Percentiles rank a stretch among this genome's conserved stretches.
These are phyloP conservation scores for Polyplosphaeria fusca DNA, from an alignment of 495 filamentous ascomycete species.

Conservation along the genomic window DNA sequence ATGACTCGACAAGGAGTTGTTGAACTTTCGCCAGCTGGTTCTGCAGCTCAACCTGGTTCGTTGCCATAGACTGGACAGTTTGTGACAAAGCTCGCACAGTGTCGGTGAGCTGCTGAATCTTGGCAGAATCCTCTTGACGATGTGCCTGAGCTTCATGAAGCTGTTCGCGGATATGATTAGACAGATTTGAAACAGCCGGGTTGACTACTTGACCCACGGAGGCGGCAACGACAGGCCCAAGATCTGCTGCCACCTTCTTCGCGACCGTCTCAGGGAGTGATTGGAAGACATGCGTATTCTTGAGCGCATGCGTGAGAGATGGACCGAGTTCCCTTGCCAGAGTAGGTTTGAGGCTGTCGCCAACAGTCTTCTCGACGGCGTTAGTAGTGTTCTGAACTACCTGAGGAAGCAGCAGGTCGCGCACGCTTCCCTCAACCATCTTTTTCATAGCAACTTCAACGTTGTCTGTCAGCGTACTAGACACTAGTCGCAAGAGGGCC, in stretches of 20 bases:
- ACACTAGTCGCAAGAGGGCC: slow-evolving; percentile 80
- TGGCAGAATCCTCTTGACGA: slow-evolving; percentile 64
- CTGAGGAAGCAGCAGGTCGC: slow-evolving; percentile 45
- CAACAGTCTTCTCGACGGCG: slow-evolving; percentile 60
- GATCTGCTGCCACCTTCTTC: slow-evolving; percentile 58
- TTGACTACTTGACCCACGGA: slow-evolving; percentile 59
- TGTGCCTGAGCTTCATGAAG: slow-evolving; percentile 65
- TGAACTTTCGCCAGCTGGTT: slow-evolving; percentile 17
- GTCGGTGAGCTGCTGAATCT: slow-evolving; percentile 78
- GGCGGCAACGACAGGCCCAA: slow-evolving; percentile 66
- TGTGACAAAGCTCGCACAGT: slow-evolving; percentile 68
- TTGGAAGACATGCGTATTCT: slow-evolving; percentile 66
- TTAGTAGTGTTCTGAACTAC: slow-evolving; percentile 46
- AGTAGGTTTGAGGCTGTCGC: slow-evolving; percentile 54
- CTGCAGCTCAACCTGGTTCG: slow-evolving; percentile 56
- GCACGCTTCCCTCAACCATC: slow-evolving; percentile 25
- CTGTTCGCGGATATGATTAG: slow-evolving; percentile 56
- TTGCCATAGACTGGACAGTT: slow-evolving; percentile 68
- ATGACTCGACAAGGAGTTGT: slow-evolving; percentile 37
- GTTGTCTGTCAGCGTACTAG: slow-evolving; percentile 82
- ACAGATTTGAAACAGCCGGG: slow-evolving; percentile 64
- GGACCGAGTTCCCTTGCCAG: slow-evolving; percentile 41
- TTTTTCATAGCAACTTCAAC: slow-evolving; percentile 52
- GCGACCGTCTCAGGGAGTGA: slow-evolving; percentile 67
- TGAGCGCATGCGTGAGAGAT: slow-evolving; percentile 58